Evolutionary conservation across 2,329 filamentous ascomycete species (phyloP), one percentile per base, ranked within the genome.

Genomic region (Ascochyta rabiei): DNA sequence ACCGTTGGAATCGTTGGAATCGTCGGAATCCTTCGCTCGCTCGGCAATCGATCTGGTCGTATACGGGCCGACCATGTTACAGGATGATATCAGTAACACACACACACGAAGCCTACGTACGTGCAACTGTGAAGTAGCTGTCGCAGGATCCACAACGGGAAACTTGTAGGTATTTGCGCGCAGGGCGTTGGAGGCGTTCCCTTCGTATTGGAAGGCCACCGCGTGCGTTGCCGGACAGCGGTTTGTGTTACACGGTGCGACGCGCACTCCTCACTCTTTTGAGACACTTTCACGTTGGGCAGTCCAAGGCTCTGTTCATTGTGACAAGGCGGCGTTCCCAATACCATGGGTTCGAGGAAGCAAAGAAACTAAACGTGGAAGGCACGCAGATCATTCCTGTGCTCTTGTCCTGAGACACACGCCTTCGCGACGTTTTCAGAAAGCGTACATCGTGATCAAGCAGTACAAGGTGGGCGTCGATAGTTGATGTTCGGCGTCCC

Each of bases 211-310:
- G 47, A 15, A 50, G 47, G 24, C 41, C 33, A 42, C 41, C 56
- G 47, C 49, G 48, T 57, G 45, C 51, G 38, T 49, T 49, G 21
- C 28, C 41, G 64, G 62, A 60, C 52, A 45, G 51, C 44, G 56
- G 58, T 62, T 59, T 60, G 67, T 59, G 43, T 45, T 52, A 61
- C 60, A 41, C 53, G 34, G 56, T 61, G 61, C 58, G 30, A 59
- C 43, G 35, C 48, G 56, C 56, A 56, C 48, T 53, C 48, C 47
- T 47, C 34, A 19, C 60, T 56, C 24, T 56, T 62, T 56, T 48
- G 49, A 63, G 63, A 64, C 59, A 62, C 16, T 33, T 40, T 41
- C 54, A 52, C 61, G 59, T 66, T 31, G 49, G 44, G 46, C 10
- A 51, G 37, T 39, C 42, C 43, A 37, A 53, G 35, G 41, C 12